These are phyloP conservation scores for Saturnispora saitoi DNA, from an alignment of 805 yeast genomes.

Conservation along the genomic window DNA sequence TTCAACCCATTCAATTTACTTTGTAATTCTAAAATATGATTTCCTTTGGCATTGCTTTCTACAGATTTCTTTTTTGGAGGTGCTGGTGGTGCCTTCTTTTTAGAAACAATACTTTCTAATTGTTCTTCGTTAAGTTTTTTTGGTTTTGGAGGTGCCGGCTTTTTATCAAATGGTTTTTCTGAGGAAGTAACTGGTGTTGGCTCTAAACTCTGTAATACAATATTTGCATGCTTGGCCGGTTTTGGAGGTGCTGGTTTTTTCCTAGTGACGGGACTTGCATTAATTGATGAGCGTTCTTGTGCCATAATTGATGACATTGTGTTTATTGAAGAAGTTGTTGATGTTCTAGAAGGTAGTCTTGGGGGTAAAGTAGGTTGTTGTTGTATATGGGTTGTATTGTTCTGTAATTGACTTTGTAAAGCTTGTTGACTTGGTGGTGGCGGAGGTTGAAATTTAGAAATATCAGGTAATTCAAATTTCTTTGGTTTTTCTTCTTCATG, in stretches of 20 bases:
- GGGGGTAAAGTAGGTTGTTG: constrained; percentile 1
- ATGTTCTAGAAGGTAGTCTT: constrained; percentile 5
- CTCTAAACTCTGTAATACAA: neutral
- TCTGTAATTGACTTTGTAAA: neutral
- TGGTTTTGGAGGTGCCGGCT: constrained; percentile 14
- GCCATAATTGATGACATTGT: neutral
- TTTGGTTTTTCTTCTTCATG: constrained; percentile 9
- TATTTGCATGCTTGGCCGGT: neutral
- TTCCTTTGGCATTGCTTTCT: constrained; percentile 17
- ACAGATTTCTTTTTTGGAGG: constrained; percentile 7
- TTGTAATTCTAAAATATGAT: constrained; percentile 27
- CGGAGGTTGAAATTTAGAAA: constrained; percentile 24
- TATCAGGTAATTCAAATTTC: constrained; percentile 20
- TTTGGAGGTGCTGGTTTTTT: constrained; percentile 16
- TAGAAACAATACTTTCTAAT: constrained; percentile 8
- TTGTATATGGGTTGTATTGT: neutral
- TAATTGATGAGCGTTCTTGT: constrained; percentile 8
- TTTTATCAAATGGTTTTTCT: constrained; percentile 6
- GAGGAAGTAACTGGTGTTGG: neutral
- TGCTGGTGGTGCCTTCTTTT: constrained; percentile 10
- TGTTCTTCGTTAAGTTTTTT: constrained; percentile 4
- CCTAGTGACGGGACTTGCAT: neutral
- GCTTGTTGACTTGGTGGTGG: constrained; percentile 17
- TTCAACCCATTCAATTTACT: constrained; percentile 21
- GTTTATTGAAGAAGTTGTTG: constrained; percentile 7